Conservation (phyloP, 495 filamentous ascomycete species). For the Penicillium angulare region DNA sequence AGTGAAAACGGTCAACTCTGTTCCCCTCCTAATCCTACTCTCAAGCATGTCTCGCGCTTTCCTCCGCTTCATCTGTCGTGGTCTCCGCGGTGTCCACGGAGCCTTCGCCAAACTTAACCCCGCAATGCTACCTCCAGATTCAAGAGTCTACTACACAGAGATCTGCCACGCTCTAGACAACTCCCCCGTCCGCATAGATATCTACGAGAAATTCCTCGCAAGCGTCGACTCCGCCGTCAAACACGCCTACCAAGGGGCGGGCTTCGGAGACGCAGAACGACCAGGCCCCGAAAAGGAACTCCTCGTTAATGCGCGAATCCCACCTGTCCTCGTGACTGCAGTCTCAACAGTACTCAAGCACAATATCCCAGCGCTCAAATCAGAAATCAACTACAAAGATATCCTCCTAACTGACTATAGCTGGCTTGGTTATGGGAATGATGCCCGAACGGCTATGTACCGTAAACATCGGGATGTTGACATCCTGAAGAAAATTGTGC, state of each 20-base stretch:
- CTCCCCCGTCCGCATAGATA: conserved; percentile 43
- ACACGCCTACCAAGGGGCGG: conserved; percentile 44
- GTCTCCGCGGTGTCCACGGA: conserved; percentile 48
- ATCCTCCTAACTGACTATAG: conserved; percentile 49
- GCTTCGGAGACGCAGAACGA: conserved; percentile 46
- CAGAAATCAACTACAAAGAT: conserved; percentile 47
- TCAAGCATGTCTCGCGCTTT: conserved; percentile 72
- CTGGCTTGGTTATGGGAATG: conserved; percentile 48
- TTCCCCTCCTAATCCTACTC: conserved; percentile 67
- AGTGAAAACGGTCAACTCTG: conserved; percentile 50
- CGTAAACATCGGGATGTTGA: conserved; percentile 40
- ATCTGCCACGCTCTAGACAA: conserved; percentile 41
- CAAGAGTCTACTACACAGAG: conserved; percentile 41
- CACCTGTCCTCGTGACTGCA: conserved; percentile 40
- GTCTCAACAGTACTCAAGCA: conserved; percentile 44
- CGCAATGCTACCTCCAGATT: conserved; percentile 30
- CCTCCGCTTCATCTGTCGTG: conserved; percentile 64
- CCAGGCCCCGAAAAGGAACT: conserved; percentile 49
- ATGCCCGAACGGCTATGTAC: conserved; percentile 37
- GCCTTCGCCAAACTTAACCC: conserved; percentile 31
- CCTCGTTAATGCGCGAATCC: conserved; percentile 44
- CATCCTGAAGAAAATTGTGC: conserved; percentile 42
- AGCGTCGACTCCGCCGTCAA: conserved; percentile 48
- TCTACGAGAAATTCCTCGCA: conserved; percentile 50
- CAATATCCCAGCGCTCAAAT: conserved; percentile 35